Evolutionary conservation across 805 yeast species (phyloP).

Genomic region (Vanderwaltozyma polyspora): DNA sequence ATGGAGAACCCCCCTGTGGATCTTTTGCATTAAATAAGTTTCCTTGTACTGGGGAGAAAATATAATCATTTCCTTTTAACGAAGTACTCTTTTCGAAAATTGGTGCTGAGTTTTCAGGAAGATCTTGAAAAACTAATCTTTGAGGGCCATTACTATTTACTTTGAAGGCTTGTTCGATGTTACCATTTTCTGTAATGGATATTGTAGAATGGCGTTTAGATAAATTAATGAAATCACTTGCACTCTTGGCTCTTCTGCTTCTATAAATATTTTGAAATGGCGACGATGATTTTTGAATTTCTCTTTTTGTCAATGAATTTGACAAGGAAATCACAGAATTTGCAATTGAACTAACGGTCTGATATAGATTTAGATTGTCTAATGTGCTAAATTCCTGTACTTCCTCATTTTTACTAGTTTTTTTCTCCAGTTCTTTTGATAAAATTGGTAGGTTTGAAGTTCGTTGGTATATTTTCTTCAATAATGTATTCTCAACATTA

Average conservation of each 20-base stretch:
- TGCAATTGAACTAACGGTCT: conserved; percentile 26
- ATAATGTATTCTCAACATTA: conserved; percentile 33
- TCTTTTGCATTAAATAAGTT: no score
- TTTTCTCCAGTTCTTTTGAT: not conserved
- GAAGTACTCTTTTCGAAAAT: not conserved
- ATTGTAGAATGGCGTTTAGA: no score
- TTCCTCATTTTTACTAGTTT: not conserved
- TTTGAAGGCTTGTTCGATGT: no score
- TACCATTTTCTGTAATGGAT: not conserved
- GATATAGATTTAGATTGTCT: conserved; percentile 27
- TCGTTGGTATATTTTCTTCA: conserved; percentile 6
- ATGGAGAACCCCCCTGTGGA: no score
- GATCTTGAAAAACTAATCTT: conserved; percentile 6
- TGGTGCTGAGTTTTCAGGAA: not conserved
- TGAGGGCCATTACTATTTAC: conserved; percentile 8
- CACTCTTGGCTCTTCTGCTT: conserved; percentile 19
- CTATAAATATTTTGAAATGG: conserved; percentile 16
- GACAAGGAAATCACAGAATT: conserved; percentile 27
- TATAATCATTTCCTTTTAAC: not conserved
- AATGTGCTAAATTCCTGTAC: conserved; percentile 18
- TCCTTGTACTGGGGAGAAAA: not conserved
- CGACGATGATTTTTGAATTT: conserved; percentile 6
- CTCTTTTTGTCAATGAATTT: conserved; percentile 15
- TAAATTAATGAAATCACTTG: conserved; percentile 8
- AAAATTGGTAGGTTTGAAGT: not conserved